phyloP scores from a whole-genome alignment of 2,329 filamentous ascomycete genomes.

The Ophiostoma populinum region DNA sequence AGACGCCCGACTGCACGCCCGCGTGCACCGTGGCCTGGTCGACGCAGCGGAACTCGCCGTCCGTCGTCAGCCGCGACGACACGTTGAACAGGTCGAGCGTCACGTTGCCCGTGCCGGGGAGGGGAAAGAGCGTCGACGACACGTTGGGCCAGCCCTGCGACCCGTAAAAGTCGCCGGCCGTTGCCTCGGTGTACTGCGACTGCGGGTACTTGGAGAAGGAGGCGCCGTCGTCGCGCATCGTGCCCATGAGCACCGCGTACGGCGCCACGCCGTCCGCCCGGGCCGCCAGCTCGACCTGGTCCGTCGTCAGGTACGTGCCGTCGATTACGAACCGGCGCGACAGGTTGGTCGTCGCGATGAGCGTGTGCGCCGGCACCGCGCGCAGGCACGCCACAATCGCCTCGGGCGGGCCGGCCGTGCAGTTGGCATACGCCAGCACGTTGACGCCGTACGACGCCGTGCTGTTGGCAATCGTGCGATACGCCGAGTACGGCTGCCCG shows the following conservation, averaged over 20 bases:
- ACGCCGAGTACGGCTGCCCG: slow-evolving; percentile 38
- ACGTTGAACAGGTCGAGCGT: slow-evolving; percentile 39
- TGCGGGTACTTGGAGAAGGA: slow-evolving; percentile 32
- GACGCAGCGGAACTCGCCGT: slow-evolving; percentile 41
- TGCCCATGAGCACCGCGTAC: slow-evolving; percentile 38
- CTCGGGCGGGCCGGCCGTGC: slow-evolving; percentile 22
- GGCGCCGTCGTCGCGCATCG: slow-evolving; percentile 35
- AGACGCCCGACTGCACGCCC: slow-evolving; percentile 25
- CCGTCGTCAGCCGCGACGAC: slow-evolving; percentile 35
- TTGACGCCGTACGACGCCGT: slow-evolving; percentile 29
- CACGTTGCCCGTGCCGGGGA: slow-evolving; percentile 27
- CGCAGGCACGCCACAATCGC: slow-evolving; percentile 32
- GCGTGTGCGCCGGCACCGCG: slow-evolving; percentile 23
- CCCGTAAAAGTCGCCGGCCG: slow-evolving; percentile 16
- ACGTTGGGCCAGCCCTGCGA: slow-evolving; percentile 17
- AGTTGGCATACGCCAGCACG: slow-evolving; percentile 33
- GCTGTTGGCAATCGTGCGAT: slow-evolving; percentile 37
- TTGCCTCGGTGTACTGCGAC: slow-evolving; percentile 11
- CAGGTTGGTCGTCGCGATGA: slow-evolving; percentile 23
- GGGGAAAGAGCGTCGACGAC: slow-evolving; percentile 29
- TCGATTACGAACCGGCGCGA: slow-evolving; percentile 41
- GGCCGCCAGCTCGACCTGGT: slow-evolving; percentile 31
- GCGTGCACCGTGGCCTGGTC: slow-evolving; percentile 40
- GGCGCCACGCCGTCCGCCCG: slow-evolving; percentile 28
- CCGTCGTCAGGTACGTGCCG: slow-evolving; percentile 31